Evolutionary conservation across 2,329 filamentous ascomycete genomes (phyloP).

Genomic region (Hyphodiscus sp.): DNA sequence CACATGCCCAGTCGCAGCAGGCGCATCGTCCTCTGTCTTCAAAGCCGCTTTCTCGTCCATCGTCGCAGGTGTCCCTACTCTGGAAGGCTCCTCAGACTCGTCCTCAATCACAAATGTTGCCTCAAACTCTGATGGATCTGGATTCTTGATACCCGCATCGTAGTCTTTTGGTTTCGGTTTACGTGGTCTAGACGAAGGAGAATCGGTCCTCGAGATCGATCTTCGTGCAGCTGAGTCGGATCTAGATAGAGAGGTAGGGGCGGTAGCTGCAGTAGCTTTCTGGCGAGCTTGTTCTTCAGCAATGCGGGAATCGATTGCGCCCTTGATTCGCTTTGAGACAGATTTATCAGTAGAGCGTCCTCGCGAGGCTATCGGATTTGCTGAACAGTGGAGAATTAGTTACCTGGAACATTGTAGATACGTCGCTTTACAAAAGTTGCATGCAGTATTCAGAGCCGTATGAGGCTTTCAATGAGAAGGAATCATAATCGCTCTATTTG

Average conservation of each 20-base stretch:
- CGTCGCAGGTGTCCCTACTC: constrained; percentile 50
- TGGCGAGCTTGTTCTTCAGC: constrained; percentile 82
- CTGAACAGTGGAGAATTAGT: neutral
- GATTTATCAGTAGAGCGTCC: constrained; percentile 8
- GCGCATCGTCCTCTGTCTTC: constrained; percentile 21
- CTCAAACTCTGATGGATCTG: constrained; percentile 84
- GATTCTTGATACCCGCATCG: constrained; percentile 31
- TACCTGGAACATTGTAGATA: constrained; percentile 31
- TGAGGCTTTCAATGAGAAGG: constrained; percentile 9
- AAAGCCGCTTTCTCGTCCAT: constrained; percentile 28
- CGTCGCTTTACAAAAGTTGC: constrained; percentile 2
- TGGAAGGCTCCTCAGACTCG: constrained; percentile 59
- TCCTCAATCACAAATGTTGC: constrained; percentile 83
- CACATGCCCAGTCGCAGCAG: constrained; percentile 25
- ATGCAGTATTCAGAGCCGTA: neutral
- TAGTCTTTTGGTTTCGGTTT: constrained; percentile 24
- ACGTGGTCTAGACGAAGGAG: constrained; percentile 21
- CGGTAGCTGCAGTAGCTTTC: constrained; percentile 34
- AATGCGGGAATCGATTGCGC: constrained; percentile 79
- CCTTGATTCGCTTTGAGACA: constrained; percentile 63
- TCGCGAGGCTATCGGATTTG: constrained; percentile 14
- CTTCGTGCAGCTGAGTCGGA: constrained; percentile 34
- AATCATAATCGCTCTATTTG: constrained; percentile 2
- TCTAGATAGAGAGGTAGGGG: constrained; percentile 27
- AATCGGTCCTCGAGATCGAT: constrained; percentile 22